Conservation (phyloP, 768 basidiomycete species). For the Lactarius quietus region DNA sequence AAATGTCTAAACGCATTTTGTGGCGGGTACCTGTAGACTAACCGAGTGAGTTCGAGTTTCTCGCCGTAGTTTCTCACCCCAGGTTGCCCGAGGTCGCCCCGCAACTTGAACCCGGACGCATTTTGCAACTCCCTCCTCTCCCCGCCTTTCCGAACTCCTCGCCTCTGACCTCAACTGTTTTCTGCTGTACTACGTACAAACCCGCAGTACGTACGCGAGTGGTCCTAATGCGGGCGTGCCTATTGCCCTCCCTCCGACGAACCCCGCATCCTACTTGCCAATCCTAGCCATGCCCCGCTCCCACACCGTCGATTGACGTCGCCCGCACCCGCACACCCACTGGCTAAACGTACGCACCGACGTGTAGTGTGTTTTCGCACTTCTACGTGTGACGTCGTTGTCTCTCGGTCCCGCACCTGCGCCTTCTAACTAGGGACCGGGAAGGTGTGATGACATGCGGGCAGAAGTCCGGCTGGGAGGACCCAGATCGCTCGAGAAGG, state of each 20-base stretch:
- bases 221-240: background rate
- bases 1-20: too few species aligned
- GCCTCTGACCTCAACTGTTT: background rate
- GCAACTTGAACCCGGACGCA: background rate
- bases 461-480: background rate
- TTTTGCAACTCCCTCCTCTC: too few species aligned
- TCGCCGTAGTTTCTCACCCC: background rate
- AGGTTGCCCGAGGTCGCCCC: background rate
- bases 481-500: background rate
- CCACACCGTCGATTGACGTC: background rate
- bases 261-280: constrained; percentile 13
- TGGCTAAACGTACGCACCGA: background rate
- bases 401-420: background rate
- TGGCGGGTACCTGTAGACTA: background rate
- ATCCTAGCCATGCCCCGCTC: constrained; percentile 1
- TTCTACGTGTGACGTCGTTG: background rate
- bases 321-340: background rate
- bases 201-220: background rate
- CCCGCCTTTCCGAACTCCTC: background rate
- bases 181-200: background rate
- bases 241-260: background rate
- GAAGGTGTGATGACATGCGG: background rate
- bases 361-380: background rate
- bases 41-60: background rate
- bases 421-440: background rate